Evolutionary conservation across 257 asterid genomes (phyloP).

Genomic region (Scutellaria galericulata): DNA sequence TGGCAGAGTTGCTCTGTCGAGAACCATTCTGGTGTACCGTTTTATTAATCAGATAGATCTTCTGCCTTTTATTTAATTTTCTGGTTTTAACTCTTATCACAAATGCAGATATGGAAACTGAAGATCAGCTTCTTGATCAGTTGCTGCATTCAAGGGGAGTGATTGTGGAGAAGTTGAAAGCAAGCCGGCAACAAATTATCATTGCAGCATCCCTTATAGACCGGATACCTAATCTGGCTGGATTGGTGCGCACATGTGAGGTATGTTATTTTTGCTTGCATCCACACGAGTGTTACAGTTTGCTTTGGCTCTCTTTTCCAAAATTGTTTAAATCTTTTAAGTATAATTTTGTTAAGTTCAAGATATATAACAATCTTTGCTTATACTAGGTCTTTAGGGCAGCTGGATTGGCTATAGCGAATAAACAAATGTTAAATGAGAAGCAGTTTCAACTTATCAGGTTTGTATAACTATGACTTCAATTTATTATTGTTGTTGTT

Average conservation of each 20-base stretch:
- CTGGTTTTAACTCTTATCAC: too few relatives aligned
- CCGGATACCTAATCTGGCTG: slow-evolving; percentile 98
- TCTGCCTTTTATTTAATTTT: too few relatives aligned
- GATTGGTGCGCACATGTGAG: slow-evolving; percentile 95
- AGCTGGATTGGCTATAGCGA: slow-evolving; percentile 78
- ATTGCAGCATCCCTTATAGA: slow-evolving; percentile 87
- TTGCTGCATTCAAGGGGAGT: slow-evolving; percentile 65
- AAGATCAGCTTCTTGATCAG: slow-evolving; percentile 78
- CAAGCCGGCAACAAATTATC: slow-evolving; percentile 73
- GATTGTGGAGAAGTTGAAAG: slow-evolving; percentile 62
- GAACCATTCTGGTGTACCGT: too few relatives aligned
- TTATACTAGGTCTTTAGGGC: slow-evolving; percentile 72
- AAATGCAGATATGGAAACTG: slow-evolving; percentile 70
- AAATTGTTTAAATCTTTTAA: slow-evolving; percentile 24
- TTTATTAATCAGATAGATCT: too few relatives aligned
- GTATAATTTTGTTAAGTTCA: slow-evolving; percentile 10
- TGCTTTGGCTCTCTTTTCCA: slow-evolving; percentile 15
- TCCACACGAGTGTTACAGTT: slow-evolving; percentile 16
- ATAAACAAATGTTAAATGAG: slow-evolving; percentile 74
- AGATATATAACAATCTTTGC: slow-evolving; percentile 29
- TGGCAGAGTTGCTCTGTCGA: too few relatives aligned
- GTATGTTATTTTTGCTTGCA: slow-evolving; percentile 41
- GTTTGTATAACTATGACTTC: slow-evolving; percentile 37
- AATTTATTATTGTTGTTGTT: background rate
- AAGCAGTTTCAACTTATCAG: slow-evolving; percentile 99